Evolutionary conservation across 805 yeast species (phyloP).

Genomic region (Candida sanyiensis): DNA sequence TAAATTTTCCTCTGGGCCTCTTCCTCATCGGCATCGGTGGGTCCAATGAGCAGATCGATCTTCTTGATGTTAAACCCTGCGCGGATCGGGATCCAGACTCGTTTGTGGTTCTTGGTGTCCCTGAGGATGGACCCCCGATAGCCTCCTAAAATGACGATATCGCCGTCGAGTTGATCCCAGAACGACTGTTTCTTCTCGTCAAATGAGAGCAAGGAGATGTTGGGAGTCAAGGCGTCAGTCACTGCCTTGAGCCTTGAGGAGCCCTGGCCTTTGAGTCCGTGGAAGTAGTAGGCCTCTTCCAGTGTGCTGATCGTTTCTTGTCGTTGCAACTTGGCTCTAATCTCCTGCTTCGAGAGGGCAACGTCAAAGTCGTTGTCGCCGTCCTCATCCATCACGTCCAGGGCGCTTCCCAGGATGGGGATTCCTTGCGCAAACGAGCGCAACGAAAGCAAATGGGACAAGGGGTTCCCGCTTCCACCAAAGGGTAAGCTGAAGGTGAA

Average conservation of each 20-base stretch:
- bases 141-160: constrained; percentile 79
- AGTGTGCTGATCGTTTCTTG: constrained; percentile 54
- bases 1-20: constrained; percentile 45
- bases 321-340: constrained; percentile 34
- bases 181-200: constrained; percentile 30
- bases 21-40: constrained; percentile 62
- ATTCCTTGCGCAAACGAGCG: constrained; percentile 14
- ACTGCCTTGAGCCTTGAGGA: constrained; percentile 68
- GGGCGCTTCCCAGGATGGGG: constrained; percentile 19
- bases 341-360: constrained; percentile 17
- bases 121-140: constrained; percentile 78
- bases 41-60: constrained; percentile 68
- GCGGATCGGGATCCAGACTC: constrained; percentile 83
- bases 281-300: constrained; percentile 58
- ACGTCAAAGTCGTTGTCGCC: constrained; percentile 5
- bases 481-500: constrained; percentile 36
- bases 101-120: constrained; percentile 53
- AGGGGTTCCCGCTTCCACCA: constrained; percentile 30
- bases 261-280: constrained; percentile 48
- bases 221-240: constrained; percentile 52
- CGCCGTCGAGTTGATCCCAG: constrained; percentile 64
- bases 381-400: constrained; percentile 12
- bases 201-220: constrained; percentile 26
- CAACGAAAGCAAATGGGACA: constrained; percentile 22
- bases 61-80: constrained; percentile 76